Conservation (phyloP, 2,329 filamentous ascomycete species). For the Botrytis aclada region DNA sequence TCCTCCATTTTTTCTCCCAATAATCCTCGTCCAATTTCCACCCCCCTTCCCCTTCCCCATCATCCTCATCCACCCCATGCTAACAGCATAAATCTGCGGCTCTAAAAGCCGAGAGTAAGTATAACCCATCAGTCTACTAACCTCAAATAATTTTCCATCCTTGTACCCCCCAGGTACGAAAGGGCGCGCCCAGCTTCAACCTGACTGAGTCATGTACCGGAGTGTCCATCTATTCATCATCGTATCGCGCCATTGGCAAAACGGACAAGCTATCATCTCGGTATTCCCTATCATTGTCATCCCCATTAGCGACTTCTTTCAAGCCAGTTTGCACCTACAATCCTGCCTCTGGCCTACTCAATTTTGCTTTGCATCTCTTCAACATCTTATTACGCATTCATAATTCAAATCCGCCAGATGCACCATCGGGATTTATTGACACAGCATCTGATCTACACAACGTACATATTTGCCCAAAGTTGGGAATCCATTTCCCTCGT, state of each 20-base stretch:
- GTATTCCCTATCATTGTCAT: neutral
- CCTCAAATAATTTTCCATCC: fast-evolving
- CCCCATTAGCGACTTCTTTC: neutral
- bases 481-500: neutral
- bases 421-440: neutral
- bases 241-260: neutral
- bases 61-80: neutral
- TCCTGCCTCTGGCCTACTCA: no score
- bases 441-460: neutral
- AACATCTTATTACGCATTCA: neutral
- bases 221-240: no score
- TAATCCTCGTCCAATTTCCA: neutral
- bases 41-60: neutral
- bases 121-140: fast-evolving
- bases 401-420: fast-evolving
- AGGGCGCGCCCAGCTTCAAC: neutral
- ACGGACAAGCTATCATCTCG: neutral
- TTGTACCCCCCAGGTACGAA: neutral
- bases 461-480: fast-evolving
- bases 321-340: neutral
- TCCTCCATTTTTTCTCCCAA: neutral
- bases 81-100: neutral
- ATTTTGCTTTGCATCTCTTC: neutral
- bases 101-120: fast-evolving
- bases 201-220: neutral